Conservation (phyloP, 140 eudicot species). For the Ambrosia hybrid region DNA sequence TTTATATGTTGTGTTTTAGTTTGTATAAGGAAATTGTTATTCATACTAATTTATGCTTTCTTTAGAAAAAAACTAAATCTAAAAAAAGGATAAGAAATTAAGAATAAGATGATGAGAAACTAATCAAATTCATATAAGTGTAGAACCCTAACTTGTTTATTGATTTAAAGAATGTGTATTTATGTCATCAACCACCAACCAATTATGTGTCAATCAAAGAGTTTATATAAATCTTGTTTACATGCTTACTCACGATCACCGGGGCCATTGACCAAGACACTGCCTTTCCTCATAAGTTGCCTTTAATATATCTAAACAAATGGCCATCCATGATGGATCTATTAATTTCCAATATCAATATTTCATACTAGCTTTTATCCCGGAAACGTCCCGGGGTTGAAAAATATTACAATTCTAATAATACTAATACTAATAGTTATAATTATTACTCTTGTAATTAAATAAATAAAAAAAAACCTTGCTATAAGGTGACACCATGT, state of each 20-base stretch:
- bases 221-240: not conserved
- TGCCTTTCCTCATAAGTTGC: slow-evolving; percentile 26
- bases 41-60: too few relatives aligned
- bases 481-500: too few relatives aligned
- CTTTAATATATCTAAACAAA: slow-evolving; percentile 12
- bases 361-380: too few relatives aligned
- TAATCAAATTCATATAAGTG: not conserved
- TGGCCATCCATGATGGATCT: slow-evolving; percentile 15
- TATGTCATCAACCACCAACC: slow-evolving; percentile 18
- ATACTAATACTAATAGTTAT: too few relatives aligned
- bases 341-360: not conserved
- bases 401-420: too few relatives aligned
- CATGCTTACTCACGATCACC: slow-evolving; percentile 22
- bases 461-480: too few relatives aligned
- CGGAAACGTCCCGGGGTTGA: too few relatives aligned
- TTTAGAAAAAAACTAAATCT: not conserved
- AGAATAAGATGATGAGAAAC: not conserved
- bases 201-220: not conserved
- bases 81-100: too few relatives aligned
- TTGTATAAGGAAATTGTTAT: too few relatives aligned
- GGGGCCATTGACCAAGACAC: slow-evolving; percentile 34
- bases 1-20: too few relatives aligned
- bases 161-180: not conserved
- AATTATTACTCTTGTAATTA: too few relatives aligned
- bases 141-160: not conserved